phyloP scores from a whole-genome alignment of 129 eudicot species.

The Helianthus annuus region DNA sequence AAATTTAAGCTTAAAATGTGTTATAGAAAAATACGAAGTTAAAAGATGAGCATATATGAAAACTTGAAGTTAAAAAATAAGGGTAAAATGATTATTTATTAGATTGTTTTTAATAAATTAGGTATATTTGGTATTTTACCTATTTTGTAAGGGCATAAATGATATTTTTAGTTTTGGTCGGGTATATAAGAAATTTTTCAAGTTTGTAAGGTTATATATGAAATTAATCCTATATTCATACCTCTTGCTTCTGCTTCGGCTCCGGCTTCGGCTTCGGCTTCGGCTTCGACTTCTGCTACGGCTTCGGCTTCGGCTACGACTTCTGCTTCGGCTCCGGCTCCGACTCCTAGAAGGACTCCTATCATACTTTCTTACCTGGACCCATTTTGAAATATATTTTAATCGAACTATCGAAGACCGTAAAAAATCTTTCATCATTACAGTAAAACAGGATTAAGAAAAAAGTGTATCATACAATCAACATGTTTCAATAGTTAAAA shows the following conservation, averaged over 20 bases:
- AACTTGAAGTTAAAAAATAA: no score
- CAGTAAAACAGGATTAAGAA: neutral
- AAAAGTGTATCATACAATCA: neutral
- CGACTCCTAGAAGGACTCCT: constrained; percentile 71
- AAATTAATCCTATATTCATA: constrained; percentile 2
- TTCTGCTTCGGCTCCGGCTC: constrained; percentile 67
- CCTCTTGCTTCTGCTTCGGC: constrained; percentile 38
- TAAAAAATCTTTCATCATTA: neutral
- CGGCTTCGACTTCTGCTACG: constrained; percentile 9
- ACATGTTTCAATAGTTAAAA: neutral
- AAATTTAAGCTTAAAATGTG: no score
- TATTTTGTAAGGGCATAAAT: no score
- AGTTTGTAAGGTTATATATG: no score
- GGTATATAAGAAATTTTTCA: no score
- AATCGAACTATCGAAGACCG: no score
- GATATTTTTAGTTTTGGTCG: no score
- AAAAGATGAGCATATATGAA: no score
- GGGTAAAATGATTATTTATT: no score
- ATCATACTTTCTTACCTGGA: constrained; percentile 70
- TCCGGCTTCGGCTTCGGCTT: constrained; percentile 57
- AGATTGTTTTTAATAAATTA: no score
- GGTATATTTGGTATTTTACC: no score
- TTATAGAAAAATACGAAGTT: no score
- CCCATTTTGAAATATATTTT: neutral
- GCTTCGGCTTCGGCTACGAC: constrained; percentile 55